These are phyloP conservation scores for Nothopassalora personata DNA, from an alignment of 2,329 filamentous ascomycete genomes.

Conservation along the genomic window DNA sequence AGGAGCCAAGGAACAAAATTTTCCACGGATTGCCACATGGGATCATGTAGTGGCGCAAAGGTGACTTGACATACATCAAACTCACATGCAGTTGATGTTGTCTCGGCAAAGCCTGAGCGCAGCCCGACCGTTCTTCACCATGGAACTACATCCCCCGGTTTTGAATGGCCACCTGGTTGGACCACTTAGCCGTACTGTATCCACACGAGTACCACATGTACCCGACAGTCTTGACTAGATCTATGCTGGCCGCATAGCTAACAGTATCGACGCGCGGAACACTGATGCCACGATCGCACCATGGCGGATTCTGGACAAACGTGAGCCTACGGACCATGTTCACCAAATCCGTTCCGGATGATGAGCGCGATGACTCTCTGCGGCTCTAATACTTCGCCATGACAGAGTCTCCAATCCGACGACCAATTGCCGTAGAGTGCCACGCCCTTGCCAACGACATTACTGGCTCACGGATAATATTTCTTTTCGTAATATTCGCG, in stretches of 20 bases:
- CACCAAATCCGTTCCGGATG: too few species aligned
- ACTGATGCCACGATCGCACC: too few species aligned
- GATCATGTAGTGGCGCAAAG: neutral
- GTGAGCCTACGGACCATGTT: too few species aligned
- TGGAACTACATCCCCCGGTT: neutral
- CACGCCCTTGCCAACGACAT: neutral
- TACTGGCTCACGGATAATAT: neutral
- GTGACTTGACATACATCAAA: conserved; percentile 4
- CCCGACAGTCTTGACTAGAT: neutral
- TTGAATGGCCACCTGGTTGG: neutral
- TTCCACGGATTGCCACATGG: neutral
- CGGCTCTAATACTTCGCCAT: too few species aligned
- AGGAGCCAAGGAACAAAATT: neutral
- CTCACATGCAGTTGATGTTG: conserved; percentile 4
- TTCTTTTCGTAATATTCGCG: conserved; percentile 6
- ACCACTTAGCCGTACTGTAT: neutral
- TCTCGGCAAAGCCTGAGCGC: conserved; percentile 1
- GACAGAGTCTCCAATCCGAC: too few species aligned
- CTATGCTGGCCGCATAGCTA: too few species aligned
- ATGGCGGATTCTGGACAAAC: too few species aligned
- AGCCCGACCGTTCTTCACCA: neutral
- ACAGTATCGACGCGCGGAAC: too few species aligned
- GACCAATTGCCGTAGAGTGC: too few species aligned
- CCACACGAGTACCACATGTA: neutral
- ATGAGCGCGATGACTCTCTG: too few species aligned